Conservation (phyloP, 1,139 yeast species). For the Debaryomyces psychrophilus region DNA sequence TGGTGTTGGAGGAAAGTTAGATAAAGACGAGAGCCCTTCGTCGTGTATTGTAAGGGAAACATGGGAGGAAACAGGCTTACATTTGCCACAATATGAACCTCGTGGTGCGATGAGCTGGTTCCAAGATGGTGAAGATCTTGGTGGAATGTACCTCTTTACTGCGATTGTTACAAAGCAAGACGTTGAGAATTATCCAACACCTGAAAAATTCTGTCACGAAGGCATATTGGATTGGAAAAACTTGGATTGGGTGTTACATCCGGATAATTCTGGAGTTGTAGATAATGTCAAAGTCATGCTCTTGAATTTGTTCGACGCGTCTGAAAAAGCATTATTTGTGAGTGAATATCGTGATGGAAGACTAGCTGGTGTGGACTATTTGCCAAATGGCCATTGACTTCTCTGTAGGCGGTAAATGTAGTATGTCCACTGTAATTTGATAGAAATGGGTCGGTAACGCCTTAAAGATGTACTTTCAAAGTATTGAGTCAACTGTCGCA, state of each 20-base stretch:
- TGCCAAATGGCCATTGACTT: not conserved
- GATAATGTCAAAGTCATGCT: conserved; percentile 42
- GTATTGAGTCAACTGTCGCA: not conserved
- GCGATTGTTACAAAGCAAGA: conserved; percentile 36
- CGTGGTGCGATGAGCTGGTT: conserved; percentile 48
- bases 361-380: conserved; percentile 5
- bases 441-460: no score
- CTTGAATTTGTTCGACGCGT: conserved; percentile 27
- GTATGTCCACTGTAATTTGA: no score
- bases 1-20: conserved; percentile 54
- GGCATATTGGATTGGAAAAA: conserved; percentile 53
- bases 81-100: conserved; percentile 29
- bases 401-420: no score
- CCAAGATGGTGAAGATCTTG: conserved; percentile 30
- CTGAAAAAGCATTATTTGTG: conserved; percentile 26
- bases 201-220: conserved; percentile 34
- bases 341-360: conserved; percentile 23
- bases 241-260: conserved; percentile 41
- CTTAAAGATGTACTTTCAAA: no score
- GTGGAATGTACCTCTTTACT: conserved; percentile 48
- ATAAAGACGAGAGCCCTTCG: conserved; percentile 37
- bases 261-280: conserved; percentile 48
- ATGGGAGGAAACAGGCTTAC: conserved; percentile 47
- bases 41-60: conserved; percentile 50
- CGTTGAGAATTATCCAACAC: conserved; percentile 30